phyloP scores from a whole-genome alignment of 2,329 filamentous ascomycete genomes.

The Aplosporella prunicola region DNA sequence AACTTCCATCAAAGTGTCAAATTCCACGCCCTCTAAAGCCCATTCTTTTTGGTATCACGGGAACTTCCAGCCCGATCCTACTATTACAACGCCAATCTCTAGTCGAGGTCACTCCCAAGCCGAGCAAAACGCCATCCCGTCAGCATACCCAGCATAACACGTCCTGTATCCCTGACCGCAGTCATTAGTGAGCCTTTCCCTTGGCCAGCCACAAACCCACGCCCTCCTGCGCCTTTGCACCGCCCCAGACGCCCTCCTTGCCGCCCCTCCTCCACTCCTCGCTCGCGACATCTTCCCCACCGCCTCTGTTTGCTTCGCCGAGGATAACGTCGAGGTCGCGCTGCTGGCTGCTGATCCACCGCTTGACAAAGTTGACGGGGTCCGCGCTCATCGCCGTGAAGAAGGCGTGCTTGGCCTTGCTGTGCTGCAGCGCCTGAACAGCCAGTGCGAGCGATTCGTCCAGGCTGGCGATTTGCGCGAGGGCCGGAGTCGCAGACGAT shows the following conservation, averaged over 20 bases:
- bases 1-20: too few relatives aligned
- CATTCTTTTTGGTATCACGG: too few relatives aligned
- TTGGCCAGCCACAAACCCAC: conserved; percentile 51
- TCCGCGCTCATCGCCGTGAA: conserved; percentile 69
- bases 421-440: conserved; percentile 71
- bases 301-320: conserved; percentile 61
- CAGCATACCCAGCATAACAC: too few relatives aligned
- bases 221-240: conserved; percentile 50
- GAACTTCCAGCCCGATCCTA: too few relatives aligned
- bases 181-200: conserved; percentile 5
- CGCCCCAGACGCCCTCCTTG: conserved; percentile 53
- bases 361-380: conserved; percentile 71
- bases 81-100: too few relatives aligned
- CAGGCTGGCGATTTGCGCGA: conserved; percentile 65
- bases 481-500: conserved; percentile 58
- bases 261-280: conserved; percentile 63
- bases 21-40: too few relatives aligned
- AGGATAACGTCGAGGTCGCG: conserved; percentile 81
- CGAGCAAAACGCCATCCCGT: too few relatives aligned
- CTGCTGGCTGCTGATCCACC: conserved; percentile 87
- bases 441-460: conserved; percentile 81
- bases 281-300: conserved; percentile 42
- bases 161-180: too few relatives aligned
- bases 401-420: conserved; percentile 86
- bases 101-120: too few relatives aligned